Evolutionary conservation across 345 rosid genomes (phyloP), one percentile per base, ranked within the genome.

Genomic region (Sonneratia alba): DNA sequence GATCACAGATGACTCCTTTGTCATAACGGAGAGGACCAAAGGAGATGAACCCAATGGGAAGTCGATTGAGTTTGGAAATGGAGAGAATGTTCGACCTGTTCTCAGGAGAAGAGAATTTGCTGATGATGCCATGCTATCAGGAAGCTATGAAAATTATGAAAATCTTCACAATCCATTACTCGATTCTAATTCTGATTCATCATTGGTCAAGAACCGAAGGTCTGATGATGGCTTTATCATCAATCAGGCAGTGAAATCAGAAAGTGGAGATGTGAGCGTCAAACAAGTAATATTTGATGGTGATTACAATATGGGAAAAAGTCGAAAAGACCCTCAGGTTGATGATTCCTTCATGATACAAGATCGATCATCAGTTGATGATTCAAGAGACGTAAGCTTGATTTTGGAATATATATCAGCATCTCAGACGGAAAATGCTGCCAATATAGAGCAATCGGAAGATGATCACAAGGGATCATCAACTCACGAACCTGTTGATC

Each of bases 261-360:
- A 80, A 79, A 77, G 67, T 69, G 76, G 73, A 70, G 49, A 74
- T 72, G 75, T 75, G 68, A 72, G 62, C 51, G 74, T 53, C 66
- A 78, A 75, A 65, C 83, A 79, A 64, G 75, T 72, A 42, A 73
- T 80, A 14, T 82, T 86, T 74, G 84, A 83, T 74, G 85, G 80
- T 7, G 78, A 80, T 62, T 74, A 37, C 63, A 55, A 32, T 36
- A n/a, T 43, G 34, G 72, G 27, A n/a, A 83, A 81, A 74, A 79
- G 79, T 66, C 79, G 71, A 76, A 72, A 64, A 72, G 75, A 81
- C 14, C 69, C 74, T 40, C 73, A 78, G 13, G 47, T 82, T 59
- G 96, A 92, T 59, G 98, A 90, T 81, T 92, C 93, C 70, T 81
- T 92, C 81, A 90, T 92, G 93, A 81, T 90, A 38, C 90, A 83